Evolutionary conservation across 2,329 filamentous ascomycete species (phyloP).

Genomic region (Talaromyces sp.): DNA sequence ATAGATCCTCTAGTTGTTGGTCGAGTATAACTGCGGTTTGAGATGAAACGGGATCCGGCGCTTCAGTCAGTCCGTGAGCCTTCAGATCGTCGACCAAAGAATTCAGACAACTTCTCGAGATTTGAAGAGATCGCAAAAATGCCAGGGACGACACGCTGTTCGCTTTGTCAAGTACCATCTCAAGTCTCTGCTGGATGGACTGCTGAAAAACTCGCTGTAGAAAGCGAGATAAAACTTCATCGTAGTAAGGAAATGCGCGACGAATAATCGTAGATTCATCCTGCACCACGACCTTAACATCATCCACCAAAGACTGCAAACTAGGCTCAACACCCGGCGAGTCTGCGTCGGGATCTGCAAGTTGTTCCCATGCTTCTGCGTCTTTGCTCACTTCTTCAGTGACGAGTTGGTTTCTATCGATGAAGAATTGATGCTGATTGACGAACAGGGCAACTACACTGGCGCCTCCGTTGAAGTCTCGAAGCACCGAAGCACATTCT

Average conservation of each 20-base stretch:
- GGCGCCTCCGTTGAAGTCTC: constrained; percentile 92
- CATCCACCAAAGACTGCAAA: constrained; percentile 84
- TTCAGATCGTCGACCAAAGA: constrained; percentile 88
- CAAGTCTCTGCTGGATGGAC: constrained; percentile 90
- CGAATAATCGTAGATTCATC: constrained; percentile 97
- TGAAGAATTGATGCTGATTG: constrained; percentile 99
- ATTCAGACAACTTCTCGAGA: constrained; percentile 83
- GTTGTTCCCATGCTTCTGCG: constrained; percentile 73
- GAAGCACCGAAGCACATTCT: constrained; percentile 87
- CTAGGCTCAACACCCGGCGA: constrained; percentile 88
- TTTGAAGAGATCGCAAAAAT: constrained; percentile 84
- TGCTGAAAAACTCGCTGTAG: constrained; percentile 96
- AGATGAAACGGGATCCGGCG: constrained; percentile 84
- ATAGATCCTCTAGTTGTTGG: constrained; percentile 62
- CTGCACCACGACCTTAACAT: constrained; percentile 92
- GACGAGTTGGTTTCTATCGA: constrained; percentile 87
- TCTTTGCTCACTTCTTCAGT: constrained; percentile 68
- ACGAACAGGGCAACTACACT: constrained; percentile 96
- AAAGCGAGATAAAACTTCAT: constrained; percentile 88
- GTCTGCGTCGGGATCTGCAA: constrained; percentile 91
- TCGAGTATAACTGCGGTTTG: constrained; percentile 70
- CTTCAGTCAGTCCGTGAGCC: constrained; percentile 86
- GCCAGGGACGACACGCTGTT: constrained; percentile 85
- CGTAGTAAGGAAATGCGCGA: constrained; percentile 90
- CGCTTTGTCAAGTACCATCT: constrained; percentile 94